phyloP scores from a whole-genome alignment of 2,329 filamentous ascomycete genomes.

The Talaromyces sp. region DNA sequence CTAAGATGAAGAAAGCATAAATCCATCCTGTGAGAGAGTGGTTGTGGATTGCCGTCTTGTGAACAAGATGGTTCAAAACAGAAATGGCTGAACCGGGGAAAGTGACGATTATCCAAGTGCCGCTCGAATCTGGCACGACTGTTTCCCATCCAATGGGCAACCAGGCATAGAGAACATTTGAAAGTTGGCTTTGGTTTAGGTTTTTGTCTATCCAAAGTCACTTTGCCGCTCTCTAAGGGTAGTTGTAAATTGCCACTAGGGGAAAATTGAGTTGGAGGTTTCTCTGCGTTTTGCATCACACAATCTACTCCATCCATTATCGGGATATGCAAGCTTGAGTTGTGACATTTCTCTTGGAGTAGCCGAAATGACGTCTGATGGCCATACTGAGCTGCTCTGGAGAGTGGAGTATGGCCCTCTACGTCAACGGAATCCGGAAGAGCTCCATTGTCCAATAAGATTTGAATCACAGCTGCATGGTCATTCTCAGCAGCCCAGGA shows the following conservation, averaged over 20 bases:
- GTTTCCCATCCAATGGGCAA: too few relatives aligned
- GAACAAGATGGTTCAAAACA: background rate
- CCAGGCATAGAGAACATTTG: too few relatives aligned
- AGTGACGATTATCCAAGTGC: too few relatives aligned
- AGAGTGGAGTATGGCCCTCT: slow-evolving; percentile 7
- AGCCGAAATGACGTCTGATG: background rate
- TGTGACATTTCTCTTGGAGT: background rate
- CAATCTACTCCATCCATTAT: background rate
- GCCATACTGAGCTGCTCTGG: background rate
- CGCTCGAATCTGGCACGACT: too few relatives aligned
- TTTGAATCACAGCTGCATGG: background rate
- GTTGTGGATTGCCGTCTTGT: background rate
- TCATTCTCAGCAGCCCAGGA: background rate
- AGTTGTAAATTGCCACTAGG: background rate
- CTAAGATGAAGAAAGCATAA: background rate
- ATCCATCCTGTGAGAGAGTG: background rate
- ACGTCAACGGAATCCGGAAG: background rate
- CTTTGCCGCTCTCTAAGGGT: background rate
- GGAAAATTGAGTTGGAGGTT: too few relatives aligned
- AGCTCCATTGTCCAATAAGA: background rate
- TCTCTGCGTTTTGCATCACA: background rate
- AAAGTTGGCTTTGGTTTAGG: background rate
- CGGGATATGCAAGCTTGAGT: background rate
- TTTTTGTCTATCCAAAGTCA: background rate
- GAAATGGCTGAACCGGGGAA: background rate